Evolutionary conservation across 2,329 filamentous ascomycete species (phyloP).

Genomic region (Onygena corvina): DNA sequence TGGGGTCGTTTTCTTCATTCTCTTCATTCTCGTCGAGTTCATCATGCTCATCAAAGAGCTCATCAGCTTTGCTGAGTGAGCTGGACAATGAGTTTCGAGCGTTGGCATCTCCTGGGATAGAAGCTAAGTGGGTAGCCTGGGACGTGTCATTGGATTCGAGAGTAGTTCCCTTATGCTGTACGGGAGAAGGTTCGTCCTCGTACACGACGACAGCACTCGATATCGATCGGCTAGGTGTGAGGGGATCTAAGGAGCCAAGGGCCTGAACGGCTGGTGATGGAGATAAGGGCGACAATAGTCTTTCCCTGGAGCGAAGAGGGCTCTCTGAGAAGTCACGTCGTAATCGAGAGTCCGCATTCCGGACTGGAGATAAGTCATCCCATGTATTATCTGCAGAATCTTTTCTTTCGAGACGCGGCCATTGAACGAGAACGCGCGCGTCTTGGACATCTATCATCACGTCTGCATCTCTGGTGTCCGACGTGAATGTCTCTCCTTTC

Average conservation of each 20-base stretch:
- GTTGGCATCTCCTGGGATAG: conserved; percentile 22
- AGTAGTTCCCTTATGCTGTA: conserved; percentile 32
- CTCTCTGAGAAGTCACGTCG: conserved; percentile 23
- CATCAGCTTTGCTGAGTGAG: conserved; percentile 39
- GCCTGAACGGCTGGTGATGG: conserved; percentile 47
- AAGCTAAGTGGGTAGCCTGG: conserved; percentile 25
- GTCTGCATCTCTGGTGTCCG: conserved; percentile 73
- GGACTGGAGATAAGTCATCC: conserved; percentile 46
- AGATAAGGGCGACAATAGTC: conserved; percentile 67
- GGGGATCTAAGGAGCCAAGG: conserved; percentile 33
- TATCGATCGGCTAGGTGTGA: conserved; percentile 34
- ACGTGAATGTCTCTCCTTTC: conserved; percentile 82
- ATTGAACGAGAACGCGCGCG: conserved; percentile 74
- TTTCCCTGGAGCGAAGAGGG: conserved; percentile 46
- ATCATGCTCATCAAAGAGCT: conserved; percentile 55
- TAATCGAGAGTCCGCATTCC: conserved; percentile 26
- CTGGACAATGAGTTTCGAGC: conserved; percentile 26
- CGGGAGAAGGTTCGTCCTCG: conserved; percentile 53
- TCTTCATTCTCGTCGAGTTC: no score
- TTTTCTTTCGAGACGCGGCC: conserved; percentile 55
- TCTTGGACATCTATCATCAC: conserved; percentile 96
- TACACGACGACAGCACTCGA: conserved; percentile 50
- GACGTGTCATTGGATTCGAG: conserved; percentile 20
- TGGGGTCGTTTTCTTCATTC: conserved; percentile 88
- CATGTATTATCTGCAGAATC: conserved; percentile 54